Percentiles rank a stretch among this genome's conserved stretches.
Evolutionary conservation across 2,329 filamentous ascomycete genomes (phyloP).

Genomic region (Elsinoe arachidis): DNA sequence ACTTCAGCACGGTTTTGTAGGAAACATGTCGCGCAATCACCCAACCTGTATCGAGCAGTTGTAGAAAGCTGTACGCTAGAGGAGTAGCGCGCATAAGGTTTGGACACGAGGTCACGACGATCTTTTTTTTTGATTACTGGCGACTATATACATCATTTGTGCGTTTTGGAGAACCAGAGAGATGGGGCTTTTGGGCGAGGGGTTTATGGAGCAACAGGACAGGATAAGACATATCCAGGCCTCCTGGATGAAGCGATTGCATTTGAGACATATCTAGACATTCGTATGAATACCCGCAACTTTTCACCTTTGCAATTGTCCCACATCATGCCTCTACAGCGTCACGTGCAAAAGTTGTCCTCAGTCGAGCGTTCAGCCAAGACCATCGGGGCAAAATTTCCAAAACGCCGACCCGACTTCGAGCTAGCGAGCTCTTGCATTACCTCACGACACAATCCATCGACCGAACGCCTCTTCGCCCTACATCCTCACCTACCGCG

Average conservation of each 20-base stretch:
- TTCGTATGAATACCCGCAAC: constrained; percentile 2
- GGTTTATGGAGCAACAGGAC: background rate
- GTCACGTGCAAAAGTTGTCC: background rate
- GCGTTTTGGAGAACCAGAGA: background rate
- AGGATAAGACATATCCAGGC: background rate
- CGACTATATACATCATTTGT: background rate
- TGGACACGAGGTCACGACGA: constrained; percentile 8
- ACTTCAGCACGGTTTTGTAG: background rate
- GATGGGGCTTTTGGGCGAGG: background rate
- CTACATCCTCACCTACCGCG: background rate
- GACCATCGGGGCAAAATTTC: constrained; percentile 12
- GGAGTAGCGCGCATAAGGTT: background rate
- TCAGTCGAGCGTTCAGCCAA: background rate
- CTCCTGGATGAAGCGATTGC: background rate
- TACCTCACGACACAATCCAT: constrained; percentile 8
- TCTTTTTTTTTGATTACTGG: background rate
- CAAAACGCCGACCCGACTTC: constrained; percentile 7
- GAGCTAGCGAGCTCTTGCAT: constrained; percentile 9
- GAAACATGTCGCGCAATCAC: background rate
- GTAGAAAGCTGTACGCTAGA: background rate
- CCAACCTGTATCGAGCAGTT: background rate
- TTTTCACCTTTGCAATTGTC: background rate
- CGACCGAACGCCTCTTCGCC: background rate
- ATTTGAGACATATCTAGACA: constrained; percentile 5
- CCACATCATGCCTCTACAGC: background rate